These are phyloP conservation scores for Cucurbita maxima DNA, from an alignment of 306 rosid species.

Conservation along the genomic window DNA sequence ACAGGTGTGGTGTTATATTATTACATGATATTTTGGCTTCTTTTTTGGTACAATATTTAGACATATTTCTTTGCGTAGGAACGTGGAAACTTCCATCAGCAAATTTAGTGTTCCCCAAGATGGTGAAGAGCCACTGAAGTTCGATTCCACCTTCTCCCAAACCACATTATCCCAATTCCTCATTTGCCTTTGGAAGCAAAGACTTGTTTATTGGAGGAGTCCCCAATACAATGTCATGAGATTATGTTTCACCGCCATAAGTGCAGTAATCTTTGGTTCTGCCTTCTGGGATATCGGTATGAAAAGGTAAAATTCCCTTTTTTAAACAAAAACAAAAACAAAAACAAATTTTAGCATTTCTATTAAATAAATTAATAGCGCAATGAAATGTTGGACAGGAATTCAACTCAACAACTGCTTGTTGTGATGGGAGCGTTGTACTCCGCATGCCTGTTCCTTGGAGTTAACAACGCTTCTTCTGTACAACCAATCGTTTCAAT, in stretches of 20 bases:
- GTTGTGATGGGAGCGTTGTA: constrained; percentile 81
- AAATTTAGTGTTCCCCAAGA: constrained; percentile 36
- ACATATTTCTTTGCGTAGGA: constrained; percentile 9
- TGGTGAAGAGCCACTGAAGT: constrained; percentile 44
- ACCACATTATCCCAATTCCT: constrained; percentile 26
- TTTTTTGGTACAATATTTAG: too few relatives aligned
- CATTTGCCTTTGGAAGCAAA: constrained; percentile 69
- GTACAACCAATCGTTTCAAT: constrained; percentile 90
- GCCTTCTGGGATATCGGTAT: constrained; percentile 59
- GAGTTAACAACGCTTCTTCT: constrained; percentile 70
- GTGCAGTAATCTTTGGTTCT: constrained; percentile 61
- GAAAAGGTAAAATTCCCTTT: constrained; percentile 34
- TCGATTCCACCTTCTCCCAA: constrained; percentile 42
- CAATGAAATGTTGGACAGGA: constrained; percentile 24
- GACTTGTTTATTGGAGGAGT: constrained; percentile 86
- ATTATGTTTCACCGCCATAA: constrained; percentile 40
- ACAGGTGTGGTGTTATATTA: constrained; percentile 39
- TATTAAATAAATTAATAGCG: not conserved
- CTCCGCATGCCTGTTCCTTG: constrained; percentile 63
- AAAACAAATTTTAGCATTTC: not conserved
- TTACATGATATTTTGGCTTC: too few relatives aligned
- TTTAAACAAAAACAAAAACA: too few relatives aligned
- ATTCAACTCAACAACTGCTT: constrained; percentile 40
- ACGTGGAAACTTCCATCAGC: constrained; percentile 52
- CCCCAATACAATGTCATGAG: constrained; percentile 73